Percentiles rank a stretch among this genome's conserved stretches.
These are phyloP conservation scores for Ambrosia trifida DNA, from an alignment of 129 eudicot species.

Conservation along the genomic window DNA sequence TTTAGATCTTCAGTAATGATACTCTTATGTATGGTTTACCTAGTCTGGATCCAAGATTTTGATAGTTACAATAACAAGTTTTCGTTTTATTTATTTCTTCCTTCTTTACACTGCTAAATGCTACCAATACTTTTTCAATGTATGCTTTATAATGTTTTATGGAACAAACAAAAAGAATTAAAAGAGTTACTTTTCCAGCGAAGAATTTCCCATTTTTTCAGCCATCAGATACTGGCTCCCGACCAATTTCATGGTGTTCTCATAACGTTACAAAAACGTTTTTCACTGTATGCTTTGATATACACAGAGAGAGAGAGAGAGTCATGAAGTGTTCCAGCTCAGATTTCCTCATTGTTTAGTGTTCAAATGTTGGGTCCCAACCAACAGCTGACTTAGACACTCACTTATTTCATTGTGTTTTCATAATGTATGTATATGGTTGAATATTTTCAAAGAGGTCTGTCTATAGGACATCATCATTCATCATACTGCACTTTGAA, in stretches of 20 bases:
- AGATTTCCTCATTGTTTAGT: conserved; percentile 21
- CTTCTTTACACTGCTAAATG: too few species aligned
- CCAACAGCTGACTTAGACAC: conserved; percentile 20
- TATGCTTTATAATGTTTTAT: neutral
- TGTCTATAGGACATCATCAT: neutral
- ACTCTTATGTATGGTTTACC: too few species aligned
- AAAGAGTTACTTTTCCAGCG: conserved; percentile 9
- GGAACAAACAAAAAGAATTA: conserved; percentile 6
- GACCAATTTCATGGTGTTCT: conserved; percentile 14
- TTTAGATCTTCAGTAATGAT: too few species aligned
- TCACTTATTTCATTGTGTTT: conserved; percentile 11
- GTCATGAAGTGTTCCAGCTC: conserved; percentile 12
- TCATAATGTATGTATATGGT: neutral
- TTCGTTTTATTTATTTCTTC: neutral
- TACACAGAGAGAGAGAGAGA: neutral
- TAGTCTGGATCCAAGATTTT: neutral
- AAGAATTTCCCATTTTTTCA: conserved; percentile 15
- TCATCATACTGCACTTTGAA: conserved; percentile 9
- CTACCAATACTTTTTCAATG: neutral
- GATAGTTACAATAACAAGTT: neutral
- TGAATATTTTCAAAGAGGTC: conserved; percentile 18
- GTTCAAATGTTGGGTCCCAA: conserved; percentile 20
- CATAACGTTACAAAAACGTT: neutral
- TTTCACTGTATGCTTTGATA: too few species aligned
- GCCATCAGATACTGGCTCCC: conserved; percentile 11